Percentiles rank a stretch among this genome's conserved stretches.
Conservation (phyloP, 2,329 filamentous ascomycete genomes). For the Incumbomyces lentus region DNA sequence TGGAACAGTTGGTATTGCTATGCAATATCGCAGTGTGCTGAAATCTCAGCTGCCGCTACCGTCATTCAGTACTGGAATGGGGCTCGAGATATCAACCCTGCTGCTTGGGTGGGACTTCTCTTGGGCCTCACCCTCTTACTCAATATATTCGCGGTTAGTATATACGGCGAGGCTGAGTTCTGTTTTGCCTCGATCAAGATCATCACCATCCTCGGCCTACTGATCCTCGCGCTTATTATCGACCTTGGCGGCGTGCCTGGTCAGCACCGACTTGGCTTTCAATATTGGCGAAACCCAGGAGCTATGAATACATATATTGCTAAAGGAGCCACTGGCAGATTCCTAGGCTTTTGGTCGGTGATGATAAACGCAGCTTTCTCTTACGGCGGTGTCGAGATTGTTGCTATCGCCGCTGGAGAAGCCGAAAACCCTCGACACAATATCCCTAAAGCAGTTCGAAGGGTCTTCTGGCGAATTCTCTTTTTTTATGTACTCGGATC, state of each 20-base stretch:
- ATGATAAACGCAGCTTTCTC: constrained; percentile 25
- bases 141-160: constrained; percentile 52
- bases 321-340: constrained; percentile 50
- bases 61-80: constrained; percentile 32
- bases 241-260: constrained; percentile 67
- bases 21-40: constrained; percentile 29
- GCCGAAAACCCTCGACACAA: constrained; percentile 49
- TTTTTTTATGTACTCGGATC: constrained; percentile 64
- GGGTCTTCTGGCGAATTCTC: constrained; percentile 55
- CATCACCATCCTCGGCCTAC: no score
- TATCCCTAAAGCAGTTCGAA: constrained; percentile 41
- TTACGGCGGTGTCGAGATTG: constrained; percentile 49
- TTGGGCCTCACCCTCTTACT: constrained; percentile 27
- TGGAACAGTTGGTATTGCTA: constrained; percentile 41
- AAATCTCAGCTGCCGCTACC: constrained; percentile 32
- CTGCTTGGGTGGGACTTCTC: constrained; percentile 20
- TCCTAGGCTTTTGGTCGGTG: constrained; percentile 27
- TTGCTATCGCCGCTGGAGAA: constrained; percentile 54
- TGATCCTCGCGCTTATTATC: no score
- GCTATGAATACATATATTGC: constrained; percentile 56
- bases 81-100: constrained; percentile 33
- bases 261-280: constrained; percentile 59
- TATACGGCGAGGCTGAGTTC: constrained; percentile 59
- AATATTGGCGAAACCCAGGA: constrained; percentile 52
- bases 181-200: no score